Percentiles rank a stretch among this genome's conserved stretches.
Conservation (phyloP, 2,329 filamentous ascomycete species). For the Dryadomyces quercus-mongolicae region DNA sequence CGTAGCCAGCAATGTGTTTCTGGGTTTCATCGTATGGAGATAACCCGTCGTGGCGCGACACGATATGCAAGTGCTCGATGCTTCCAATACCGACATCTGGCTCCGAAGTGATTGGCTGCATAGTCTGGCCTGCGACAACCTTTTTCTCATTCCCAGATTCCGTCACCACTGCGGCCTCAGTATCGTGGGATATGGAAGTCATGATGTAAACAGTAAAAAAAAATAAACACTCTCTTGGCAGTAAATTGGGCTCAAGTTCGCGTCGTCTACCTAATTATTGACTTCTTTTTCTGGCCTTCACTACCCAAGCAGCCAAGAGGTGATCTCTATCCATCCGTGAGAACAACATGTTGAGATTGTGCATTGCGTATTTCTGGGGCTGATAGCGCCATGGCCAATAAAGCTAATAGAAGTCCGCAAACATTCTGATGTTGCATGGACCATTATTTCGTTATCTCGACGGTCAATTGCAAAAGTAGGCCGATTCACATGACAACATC, state of each 20-base stretch:
- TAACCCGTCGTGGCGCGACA: neutral
- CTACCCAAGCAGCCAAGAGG: too few relatives aligned
- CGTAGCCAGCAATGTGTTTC: slow-evolving; percentile 4
- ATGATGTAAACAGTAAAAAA: neutral
- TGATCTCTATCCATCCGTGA: too few relatives aligned
- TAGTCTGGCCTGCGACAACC: too few relatives aligned
- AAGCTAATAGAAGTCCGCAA: too few relatives aligned
- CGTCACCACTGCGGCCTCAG: neutral
- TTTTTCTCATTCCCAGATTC: neutral
- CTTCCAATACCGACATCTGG: too few relatives aligned
- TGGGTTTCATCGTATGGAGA: neutral
- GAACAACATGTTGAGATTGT: too few relatives aligned
- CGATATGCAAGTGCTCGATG: neutral
- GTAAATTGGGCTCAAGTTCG: neutral
- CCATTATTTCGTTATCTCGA: neutral
- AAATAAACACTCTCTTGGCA: neutral
- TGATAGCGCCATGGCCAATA: too few relatives aligned
- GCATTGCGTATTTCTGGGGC: too few relatives aligned
- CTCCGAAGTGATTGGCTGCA: too few relatives aligned
- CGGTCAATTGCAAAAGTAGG: neutral
- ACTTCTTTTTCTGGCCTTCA: neutral
- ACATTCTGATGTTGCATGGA: too few relatives aligned
- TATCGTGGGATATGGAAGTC: neutral
- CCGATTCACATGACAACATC: neutral
- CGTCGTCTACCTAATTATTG: too few relatives aligned